These are phyloP conservation scores for Cutaneotrichosporon arboriforme DNA, from an alignment of 1,284 basidiomycete genomes.

Conservation along the genomic window DNA sequence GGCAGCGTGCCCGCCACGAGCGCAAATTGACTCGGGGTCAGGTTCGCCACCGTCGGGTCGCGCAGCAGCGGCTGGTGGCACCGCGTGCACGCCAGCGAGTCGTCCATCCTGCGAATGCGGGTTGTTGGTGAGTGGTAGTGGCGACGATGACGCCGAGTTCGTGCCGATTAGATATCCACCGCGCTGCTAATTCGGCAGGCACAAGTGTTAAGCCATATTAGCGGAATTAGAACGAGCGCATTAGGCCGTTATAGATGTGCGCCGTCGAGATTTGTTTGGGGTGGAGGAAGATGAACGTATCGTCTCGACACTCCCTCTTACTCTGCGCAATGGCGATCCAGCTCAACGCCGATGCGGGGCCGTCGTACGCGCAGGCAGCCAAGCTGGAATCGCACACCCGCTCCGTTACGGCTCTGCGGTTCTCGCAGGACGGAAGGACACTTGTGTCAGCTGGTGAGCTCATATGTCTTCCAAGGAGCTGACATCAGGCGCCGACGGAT, in stretches of 20 bases:
- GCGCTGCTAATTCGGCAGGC: neutral
- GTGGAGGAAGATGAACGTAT: too few relatives aligned
- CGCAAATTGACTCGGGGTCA: slow-evolving; percentile 78
- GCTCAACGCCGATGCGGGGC: neutral
- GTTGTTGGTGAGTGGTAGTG: neutral
- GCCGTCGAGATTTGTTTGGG: too few relatives aligned
- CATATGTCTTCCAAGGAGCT: neutral
- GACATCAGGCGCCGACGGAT: slow-evolving; percentile 43
- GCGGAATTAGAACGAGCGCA: neutral
- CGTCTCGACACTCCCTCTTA: too few relatives aligned
- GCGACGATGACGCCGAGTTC: neutral
- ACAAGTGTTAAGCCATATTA: neutral
- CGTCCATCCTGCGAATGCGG: slow-evolving; percentile 11
- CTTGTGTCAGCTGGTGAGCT: slow-evolving; percentile 47
- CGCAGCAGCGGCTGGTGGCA: slow-evolving; percentile 67
- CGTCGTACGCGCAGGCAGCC: slow-evolving; percentile 34
- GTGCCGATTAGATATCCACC: slow-evolving; percentile 3
- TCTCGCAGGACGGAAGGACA: slow-evolving; percentile 49
- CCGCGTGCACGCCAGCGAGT: slow-evolving; percentile 36
- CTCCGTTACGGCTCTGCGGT: slow-evolving; percentile 47
- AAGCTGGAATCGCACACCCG: slow-evolving; percentile 49
- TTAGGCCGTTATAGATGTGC: too few relatives aligned
- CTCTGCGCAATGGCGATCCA: slow-evolving; percentile 7
- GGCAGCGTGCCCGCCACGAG: slow-evolving; percentile 70
- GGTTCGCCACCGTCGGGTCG: slow-evolving; percentile 74